Evolutionary conservation across 306 rosid genomes (phyloP).

Genomic region (Pyrus communis): DNA sequence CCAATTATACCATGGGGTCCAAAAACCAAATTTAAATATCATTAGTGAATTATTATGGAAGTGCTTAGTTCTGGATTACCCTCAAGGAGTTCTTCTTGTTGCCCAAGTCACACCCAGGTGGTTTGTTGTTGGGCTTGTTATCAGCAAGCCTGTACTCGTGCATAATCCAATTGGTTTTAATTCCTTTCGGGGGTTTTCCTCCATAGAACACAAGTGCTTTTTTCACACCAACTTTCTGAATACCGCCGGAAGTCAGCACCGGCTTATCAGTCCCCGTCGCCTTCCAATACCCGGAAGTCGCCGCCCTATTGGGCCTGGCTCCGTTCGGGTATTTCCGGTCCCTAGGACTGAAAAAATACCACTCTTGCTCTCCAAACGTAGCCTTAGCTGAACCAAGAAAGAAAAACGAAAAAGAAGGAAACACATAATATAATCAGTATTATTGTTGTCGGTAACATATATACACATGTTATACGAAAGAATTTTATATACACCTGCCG

Average conservation of each 20-base stretch:
- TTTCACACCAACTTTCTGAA: slow-evolving; percentile 80
- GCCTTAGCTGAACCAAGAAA: slow-evolving; percentile 61
- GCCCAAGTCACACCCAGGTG: slow-evolving; percentile 64
- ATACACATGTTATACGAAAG: background rate
- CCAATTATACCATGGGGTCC: background rate
- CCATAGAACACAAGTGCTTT: slow-evolving; percentile 92
- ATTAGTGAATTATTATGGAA: background rate
- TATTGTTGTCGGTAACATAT: background rate
- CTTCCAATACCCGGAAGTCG: slow-evolving; percentile 95
- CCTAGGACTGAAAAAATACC: slow-evolving; percentile 94
- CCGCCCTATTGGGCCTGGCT: slow-evolving; percentile 85
- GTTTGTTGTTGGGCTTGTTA: slow-evolving; percentile 53
- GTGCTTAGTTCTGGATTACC: slow-evolving; percentile 30
- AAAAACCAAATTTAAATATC: background rate
- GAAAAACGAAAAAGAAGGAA: background rate
- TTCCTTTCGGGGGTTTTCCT: slow-evolving; percentile 87
- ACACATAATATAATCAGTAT: background rate
- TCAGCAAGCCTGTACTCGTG: slow-evolving; percentile 82
- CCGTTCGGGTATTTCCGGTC: slow-evolving; percentile 98
- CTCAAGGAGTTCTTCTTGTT: slow-evolving; percentile 88
- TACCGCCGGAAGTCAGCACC: slow-evolving; percentile 47
- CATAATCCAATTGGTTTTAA: slow-evolving; percentile 97
- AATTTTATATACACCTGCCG: background rate
- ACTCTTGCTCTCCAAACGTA: slow-evolving; percentile 81
- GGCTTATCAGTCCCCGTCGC: slow-evolving; percentile 98